A percentile compares a stretch with the other conserved stretches of the same genome.
These are phyloP conservation scores for Gelatoporia subvermispora DNA, from an alignment of 768 basidiomycete genomes.

Conservation along the genomic window DNA sequence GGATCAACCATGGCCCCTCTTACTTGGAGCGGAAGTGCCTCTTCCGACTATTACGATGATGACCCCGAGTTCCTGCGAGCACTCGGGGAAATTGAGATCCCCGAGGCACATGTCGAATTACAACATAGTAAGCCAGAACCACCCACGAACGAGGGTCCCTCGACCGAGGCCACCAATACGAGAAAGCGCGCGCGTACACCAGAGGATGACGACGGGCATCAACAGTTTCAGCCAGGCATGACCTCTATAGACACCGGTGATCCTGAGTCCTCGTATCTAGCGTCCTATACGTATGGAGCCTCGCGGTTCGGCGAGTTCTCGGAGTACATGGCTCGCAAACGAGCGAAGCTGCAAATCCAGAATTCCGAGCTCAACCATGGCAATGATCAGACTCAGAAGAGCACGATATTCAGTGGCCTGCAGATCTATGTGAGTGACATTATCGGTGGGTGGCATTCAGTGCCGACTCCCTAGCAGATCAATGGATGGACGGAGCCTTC, in stretches of 20 bases:
- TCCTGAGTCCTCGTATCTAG: conserved; percentile 11
- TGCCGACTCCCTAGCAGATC: conserved; percentile 45
- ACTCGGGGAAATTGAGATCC: conserved; percentile 31
- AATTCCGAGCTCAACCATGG: conserved; percentile 40
- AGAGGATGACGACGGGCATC: conserved; percentile 26
- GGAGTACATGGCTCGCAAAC: conserved; percentile 87
- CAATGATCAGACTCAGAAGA: conserved; percentile 23
- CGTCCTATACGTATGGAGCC: conserved; percentile 57
- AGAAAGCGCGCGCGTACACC: conserved; percentile 33
- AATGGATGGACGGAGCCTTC: conserved; percentile 90
- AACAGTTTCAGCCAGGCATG: conserved; percentile 7
- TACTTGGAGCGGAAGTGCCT: conserved; percentile 23
- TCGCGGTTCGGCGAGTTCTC: conserved; percentile 79
- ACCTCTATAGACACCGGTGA: conserved; percentile 8
- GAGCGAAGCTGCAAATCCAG: conserved; percentile 85
- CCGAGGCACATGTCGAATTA: no score
- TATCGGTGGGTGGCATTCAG: conserved; percentile 1
- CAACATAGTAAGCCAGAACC: no score
- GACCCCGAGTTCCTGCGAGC: conserved; percentile 50
- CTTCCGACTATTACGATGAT: conserved; percentile 55
- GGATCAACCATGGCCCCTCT: conserved; percentile 1
- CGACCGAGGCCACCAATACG: no score
- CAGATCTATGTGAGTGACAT: conserved; percentile 71
- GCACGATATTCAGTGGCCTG: conserved; percentile 65
- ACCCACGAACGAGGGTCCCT: no score